Conservation (phyloP, 352 stramenopile species). For the Globisporangium cederbergense region DNA sequence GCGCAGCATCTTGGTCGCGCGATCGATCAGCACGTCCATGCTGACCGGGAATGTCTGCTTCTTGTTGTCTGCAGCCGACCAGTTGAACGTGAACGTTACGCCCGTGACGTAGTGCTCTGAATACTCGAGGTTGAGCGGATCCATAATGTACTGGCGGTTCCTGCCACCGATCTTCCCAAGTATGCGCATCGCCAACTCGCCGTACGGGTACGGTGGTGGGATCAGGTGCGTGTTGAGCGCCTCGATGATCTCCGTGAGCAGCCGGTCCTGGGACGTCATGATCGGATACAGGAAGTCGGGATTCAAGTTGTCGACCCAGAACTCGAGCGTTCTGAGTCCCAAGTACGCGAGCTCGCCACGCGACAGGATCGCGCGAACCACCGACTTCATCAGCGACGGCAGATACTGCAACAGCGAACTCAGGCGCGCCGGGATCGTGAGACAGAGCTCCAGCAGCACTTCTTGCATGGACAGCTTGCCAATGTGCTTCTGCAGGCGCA, state of each 20-base stretch:
- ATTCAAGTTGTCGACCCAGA: slow-evolving; percentile 99
- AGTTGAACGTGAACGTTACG: slow-evolving; percentile 54
- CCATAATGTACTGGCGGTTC: slow-evolving; percentile 89
- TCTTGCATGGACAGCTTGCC: slow-evolving; percentile 84
- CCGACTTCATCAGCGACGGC: slow-evolving; percentile 94
- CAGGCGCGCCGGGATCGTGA: slow-evolving; percentile 95
- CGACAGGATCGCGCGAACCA: slow-evolving; percentile 93
- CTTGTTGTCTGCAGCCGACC: slow-evolving; percentile 24
- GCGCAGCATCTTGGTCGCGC: slow-evolving; percentile 49
- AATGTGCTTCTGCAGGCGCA: slow-evolving; percentile 91
- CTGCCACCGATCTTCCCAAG: slow-evolving; percentile 96
- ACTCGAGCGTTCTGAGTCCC: slow-evolving; percentile 94
- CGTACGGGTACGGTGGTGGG: slow-evolving; percentile 96
- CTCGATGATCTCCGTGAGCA: slow-evolving; percentile 94
- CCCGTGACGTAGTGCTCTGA: slow-evolving; percentile 39
- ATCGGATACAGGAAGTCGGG: slow-evolving; percentile 95
- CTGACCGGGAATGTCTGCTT: slow-evolving; percentile 36
- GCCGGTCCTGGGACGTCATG: slow-evolving; percentile 85
- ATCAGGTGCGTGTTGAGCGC: slow-evolving; percentile 94
- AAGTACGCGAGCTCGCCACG: slow-evolving; percentile 95
- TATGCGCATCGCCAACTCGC: slow-evolving; percentile 93
- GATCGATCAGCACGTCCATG: slow-evolving; percentile 55
- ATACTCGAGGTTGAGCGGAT: slow-evolving; percentile 66
- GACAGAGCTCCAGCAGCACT: slow-evolving; percentile 93
- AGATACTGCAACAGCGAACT: slow-evolving; percentile 97